Evolutionary conservation across 2,329 filamentous ascomycete species (phyloP).

Genomic region (Nemania diffusa): DNA sequence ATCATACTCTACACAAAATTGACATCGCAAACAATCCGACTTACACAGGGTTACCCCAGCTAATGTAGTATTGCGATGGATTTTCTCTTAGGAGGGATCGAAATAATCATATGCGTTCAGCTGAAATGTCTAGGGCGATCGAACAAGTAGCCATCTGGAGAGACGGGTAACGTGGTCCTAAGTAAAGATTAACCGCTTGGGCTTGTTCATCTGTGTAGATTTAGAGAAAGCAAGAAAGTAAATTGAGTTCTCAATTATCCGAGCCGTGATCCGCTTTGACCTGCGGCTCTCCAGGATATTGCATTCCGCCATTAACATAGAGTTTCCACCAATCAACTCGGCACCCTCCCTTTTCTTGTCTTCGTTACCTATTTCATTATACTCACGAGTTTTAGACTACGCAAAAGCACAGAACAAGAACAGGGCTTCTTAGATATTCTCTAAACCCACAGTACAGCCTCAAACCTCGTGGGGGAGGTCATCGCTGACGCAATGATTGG

Average conservation of each 20-base stretch:
- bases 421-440: not conserved
- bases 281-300: not conserved
- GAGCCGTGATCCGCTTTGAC: slow-evolving; percentile 1
- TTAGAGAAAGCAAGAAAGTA: not conserved
- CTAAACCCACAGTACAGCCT: not conserved
- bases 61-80: not conserved
- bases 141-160: not conserved
- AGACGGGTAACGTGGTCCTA: not conserved
- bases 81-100: not conserved
- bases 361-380: not conserved
- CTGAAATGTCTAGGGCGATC: not conserved
- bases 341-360: not conserved
- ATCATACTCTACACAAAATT: not conserved
- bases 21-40: not conserved
- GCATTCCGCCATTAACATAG: not conserved
- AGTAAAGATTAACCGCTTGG: not conserved
- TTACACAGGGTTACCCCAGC: not conserved
- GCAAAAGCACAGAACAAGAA: not conserved
- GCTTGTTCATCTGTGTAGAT: not conserved
- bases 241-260: not conserved
- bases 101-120: not conserved
- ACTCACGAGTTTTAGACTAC: not conserved
- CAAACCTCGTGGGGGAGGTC: not conserved
- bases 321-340: slow-evolving; percentile 27
- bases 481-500: not conserved